Percentiles rank a stretch among this genome's conserved stretches.
Evolutionary conservation across 129 eudicot species (phyloP).

Genomic region (Rutidosis leptorrhynchoides): DNA sequence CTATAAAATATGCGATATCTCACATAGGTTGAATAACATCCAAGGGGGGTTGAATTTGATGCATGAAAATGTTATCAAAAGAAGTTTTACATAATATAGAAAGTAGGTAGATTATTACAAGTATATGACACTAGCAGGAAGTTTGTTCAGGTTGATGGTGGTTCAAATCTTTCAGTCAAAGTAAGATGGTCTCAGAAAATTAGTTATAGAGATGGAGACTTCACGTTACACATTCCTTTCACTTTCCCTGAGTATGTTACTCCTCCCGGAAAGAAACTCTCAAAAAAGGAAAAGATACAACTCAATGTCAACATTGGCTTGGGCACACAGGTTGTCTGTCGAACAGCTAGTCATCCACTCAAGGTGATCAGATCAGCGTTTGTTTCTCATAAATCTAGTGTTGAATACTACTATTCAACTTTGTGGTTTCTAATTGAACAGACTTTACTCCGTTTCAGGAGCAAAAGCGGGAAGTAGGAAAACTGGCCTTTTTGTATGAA

Average conservation of each 20-base stretch:
- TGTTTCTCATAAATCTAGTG: background rate
- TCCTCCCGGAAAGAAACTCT: slow-evolving; percentile 82
- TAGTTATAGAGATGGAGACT: slow-evolving; percentile 49
- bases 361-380: slow-evolving; percentile 45
- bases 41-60: too few species aligned
- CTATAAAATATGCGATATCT: too few species aligned
- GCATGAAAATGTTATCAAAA: too few species aligned
- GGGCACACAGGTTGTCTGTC: slow-evolving; percentile 57
- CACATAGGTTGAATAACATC: too few species aligned
- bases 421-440: background rate
- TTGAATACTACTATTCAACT: too few species aligned
- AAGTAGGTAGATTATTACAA: too few species aligned
- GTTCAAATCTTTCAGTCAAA: slow-evolving; percentile 68
- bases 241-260: slow-evolving; percentile 83
- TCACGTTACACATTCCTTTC: slow-evolving; percentile 70
- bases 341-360: slow-evolving; percentile 68
- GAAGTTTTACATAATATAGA: too few species aligned
- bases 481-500: slow-evolving; percentile 60
- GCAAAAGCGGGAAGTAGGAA: slow-evolving; percentile 52
- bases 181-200: slow-evolving; percentile 80
- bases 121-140: background rate
- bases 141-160: slow-evolving; percentile 73
- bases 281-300: slow-evolving; percentile 76
- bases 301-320: slow-evolving; percentile 59
- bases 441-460: slow-evolving; percentile 40